Evolutionary conservation across 208 protist species (phyloP).

Genomic region (Trypanosomatidae sp.): DNA sequence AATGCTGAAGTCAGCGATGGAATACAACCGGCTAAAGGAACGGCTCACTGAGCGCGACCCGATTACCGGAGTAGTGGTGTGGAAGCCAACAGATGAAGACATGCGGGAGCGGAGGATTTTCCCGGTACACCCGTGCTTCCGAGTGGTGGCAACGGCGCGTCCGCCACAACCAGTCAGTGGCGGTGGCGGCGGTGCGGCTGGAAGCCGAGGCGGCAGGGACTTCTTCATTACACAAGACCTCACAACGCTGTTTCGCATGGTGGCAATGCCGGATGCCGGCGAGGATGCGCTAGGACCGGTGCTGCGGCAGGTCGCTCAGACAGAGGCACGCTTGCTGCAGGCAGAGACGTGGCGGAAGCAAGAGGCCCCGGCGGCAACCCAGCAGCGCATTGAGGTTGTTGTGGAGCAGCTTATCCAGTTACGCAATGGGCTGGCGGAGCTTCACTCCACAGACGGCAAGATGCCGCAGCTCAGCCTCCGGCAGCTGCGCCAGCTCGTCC

Average conservation of each 20-base stretch:
- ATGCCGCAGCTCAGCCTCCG: conserved; percentile 71
- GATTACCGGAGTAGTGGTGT: conserved; percentile 12
- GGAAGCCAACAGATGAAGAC: conserved; percentile 35
- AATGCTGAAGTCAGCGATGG: conserved; percentile 60
- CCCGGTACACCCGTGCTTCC: conserved; percentile 91
- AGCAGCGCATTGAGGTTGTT: conserved; percentile 16
- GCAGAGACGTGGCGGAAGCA: conserved; percentile 10
- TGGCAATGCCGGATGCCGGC: conserved; percentile 65
- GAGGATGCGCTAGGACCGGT: conserved; percentile 44
- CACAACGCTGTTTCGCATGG: conserved; percentile 87
- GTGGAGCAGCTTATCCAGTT: conserved; percentile 50
- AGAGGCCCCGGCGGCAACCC: conserved; percentile 3
- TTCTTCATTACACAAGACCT: conserved; percentile 86
- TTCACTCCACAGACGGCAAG: conserved; percentile 63
- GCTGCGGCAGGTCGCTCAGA: conserved; percentile 43
- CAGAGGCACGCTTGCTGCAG: conserved; percentile 30
- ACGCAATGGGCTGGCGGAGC: conserved; percentile 42
- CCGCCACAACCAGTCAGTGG: conserved; percentile 26
- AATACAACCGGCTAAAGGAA: conserved; percentile 66
- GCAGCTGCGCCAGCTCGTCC: conserved; percentile 70
- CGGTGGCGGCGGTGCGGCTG: conserved; percentile 20
- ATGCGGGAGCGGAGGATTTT: conserved; percentile 63
- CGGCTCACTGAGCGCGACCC: conserved; percentile 25
- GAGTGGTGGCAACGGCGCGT: conserved; percentile 83
- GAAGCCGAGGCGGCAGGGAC: conserved; percentile 9